A percentile compares a stretch with the other conserved stretches of the same genome.
These are phyloP conservation scores for Oxytropis ochrocephala DNA, from an alignment of 306 rosid genomes.

Conservation along the genomic window DNA sequence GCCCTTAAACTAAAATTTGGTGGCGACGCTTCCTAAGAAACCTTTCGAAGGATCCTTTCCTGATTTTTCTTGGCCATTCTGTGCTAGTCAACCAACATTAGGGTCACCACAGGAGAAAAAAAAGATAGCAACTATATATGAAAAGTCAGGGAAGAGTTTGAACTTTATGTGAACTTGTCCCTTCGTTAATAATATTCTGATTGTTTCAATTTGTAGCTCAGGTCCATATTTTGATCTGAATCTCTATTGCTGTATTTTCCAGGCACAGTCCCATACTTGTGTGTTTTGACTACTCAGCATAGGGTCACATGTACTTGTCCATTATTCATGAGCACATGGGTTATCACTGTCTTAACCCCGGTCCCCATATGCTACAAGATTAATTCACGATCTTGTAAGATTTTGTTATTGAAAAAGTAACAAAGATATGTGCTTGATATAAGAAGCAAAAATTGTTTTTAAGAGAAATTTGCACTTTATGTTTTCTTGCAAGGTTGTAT, in stretches of 20 bases:
- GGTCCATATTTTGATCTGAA: not conserved
- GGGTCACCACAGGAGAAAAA: not conserved
- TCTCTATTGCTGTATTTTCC: not conserved
- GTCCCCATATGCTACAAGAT: not conserved
- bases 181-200: not conserved
- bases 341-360: not conserved
- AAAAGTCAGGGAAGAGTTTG: not conserved
- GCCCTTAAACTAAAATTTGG: too few species aligned
- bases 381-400: not conserved
- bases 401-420: not conserved
- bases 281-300: slow-evolving; percentile 5
- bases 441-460: not conserved
- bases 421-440: not conserved
- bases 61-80: too few species aligned
- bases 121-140: not conserved
- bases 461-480: not conserved
- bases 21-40: too few species aligned
- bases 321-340: slow-evolving; percentile 23
- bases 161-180: slow-evolving; percentile 10
- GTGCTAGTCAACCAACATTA: slow-evolving; percentile 20
- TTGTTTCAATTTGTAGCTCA: not conserved
- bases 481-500: not conserved
- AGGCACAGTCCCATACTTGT: slow-evolving; percentile 17
- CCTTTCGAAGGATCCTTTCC: too few species aligned
- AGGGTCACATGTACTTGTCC: slow-evolving; percentile 32